Percentiles rank a stretch among this genome's conserved stretches.
Evolutionary conservation across 805 yeast genomes (phyloP).

Genomic region (Candida coleopterorum): DNA sequence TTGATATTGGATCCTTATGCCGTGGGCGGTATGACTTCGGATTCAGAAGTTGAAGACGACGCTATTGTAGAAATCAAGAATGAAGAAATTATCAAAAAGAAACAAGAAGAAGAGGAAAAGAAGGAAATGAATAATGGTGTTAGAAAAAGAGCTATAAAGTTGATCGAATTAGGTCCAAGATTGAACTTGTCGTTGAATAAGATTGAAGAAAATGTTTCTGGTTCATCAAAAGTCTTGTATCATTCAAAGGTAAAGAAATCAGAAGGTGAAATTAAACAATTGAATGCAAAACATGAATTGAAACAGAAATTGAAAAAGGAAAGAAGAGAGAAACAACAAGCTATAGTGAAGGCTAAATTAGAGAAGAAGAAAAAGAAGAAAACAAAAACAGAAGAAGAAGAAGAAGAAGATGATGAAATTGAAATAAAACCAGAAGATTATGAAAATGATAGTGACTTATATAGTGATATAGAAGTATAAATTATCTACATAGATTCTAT

Average conservation of each 20-base stretch:
- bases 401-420: constrained; percentile 22
- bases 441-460: constrained; percentile 49
- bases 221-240: constrained; percentile 82
- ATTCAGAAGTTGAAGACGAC: constrained; percentile 92
- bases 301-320: constrained; percentile 59
- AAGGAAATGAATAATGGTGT: constrained; percentile 19
- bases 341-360: constrained; percentile 68
- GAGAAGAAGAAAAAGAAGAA: constrained; percentile 71
- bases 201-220: constrained; percentile 83
- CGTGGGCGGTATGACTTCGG: constrained; percentile 77
- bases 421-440: constrained; percentile 41
- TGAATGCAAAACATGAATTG: constrained; percentile 65
- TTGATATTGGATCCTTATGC: constrained; percentile 79
- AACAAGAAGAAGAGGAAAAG: constrained; percentile 15
- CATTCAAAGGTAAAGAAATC: constrained; percentile 70
- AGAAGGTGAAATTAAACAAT: constrained; percentile 49
- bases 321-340: constrained; percentile 75
- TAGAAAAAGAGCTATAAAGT: constrained; percentile 77
- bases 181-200: constrained; percentile 69
- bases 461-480: constrained; percentile 28
- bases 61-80: constrained; percentile 60
- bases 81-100: constrained; percentile 17
- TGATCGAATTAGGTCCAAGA: constrained; percentile 93
- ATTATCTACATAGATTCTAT: constrained; percentile 12
- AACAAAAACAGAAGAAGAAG: constrained; percentile 35